These are phyloP conservation scores for Rhododendron griersonianum DNA, from an alignment of 148 eudicot species.

Conservation along the genomic window DNA sequence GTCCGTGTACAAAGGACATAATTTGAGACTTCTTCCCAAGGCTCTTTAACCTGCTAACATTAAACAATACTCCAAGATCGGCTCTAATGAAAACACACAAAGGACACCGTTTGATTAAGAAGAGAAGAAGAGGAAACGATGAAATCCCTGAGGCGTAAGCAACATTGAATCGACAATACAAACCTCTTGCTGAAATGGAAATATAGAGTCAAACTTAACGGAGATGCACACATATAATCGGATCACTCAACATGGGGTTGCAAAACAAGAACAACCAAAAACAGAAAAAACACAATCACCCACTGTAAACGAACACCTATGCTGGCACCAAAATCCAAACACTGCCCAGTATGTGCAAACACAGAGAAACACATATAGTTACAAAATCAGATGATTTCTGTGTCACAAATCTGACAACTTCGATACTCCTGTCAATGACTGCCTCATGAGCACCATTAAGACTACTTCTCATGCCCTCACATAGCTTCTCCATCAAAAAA, in stretches of 20 bases:
- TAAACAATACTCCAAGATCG: background rate
- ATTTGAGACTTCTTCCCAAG: background rate
- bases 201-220: background rate
- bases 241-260: background rate
- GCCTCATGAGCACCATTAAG: slow-evolving; percentile 38
- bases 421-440: slow-evolving; percentile 41
- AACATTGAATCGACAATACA: background rate
- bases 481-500: slow-evolving; percentile 44
- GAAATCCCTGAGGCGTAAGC: background rate
- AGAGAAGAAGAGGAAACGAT: background rate
- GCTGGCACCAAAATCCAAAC: slow-evolving; percentile 58
- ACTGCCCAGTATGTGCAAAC: slow-evolving; percentile 63
- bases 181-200: background rate
- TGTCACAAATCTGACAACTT: slow-evolving; percentile 42
- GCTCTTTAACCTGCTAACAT: background rate
- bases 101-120: background rate
- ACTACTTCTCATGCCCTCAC: slow-evolving; percentile 38
- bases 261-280: background rate
- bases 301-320: slow-evolving; percentile 10
- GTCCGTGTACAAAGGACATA: background rate
- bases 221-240: background rate
- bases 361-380: slow-evolving; percentile 59
- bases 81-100: background rate
- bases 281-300: background rate
- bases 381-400: slow-evolving; percentile 55